Conservation (phyloP, 805 yeast species). For the Starmerella powellii region DNA sequence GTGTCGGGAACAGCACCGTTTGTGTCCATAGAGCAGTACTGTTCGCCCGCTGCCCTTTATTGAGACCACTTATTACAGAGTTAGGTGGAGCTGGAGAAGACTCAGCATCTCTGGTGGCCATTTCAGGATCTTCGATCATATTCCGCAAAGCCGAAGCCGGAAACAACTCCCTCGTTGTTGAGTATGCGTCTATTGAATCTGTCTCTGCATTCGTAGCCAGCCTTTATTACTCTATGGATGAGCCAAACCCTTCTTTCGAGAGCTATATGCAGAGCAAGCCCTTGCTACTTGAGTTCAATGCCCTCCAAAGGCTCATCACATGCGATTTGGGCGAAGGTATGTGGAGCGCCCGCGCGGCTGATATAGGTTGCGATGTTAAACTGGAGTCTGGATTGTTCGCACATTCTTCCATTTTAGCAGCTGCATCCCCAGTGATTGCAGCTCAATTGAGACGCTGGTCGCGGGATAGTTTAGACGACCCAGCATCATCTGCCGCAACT, state of each 20-base stretch:
- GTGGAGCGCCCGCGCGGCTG: constrained; percentile 10
- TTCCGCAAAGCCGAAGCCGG: background rate
- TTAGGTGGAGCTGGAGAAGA: no score
- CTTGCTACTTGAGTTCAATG: constrained; percentile 13
- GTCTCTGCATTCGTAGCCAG: constrained; percentile 13
- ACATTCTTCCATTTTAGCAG: constrained; percentile 6
- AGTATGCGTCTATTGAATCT: constrained; percentile 4
- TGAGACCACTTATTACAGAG: constrained; percentile 5
- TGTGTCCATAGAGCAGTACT: constrained; percentile 15
- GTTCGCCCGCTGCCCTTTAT: constrained; percentile 19
- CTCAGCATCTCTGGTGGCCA: constrained; percentile 4
- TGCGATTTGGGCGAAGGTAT: constrained; percentile 15
- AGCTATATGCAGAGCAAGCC: background rate
- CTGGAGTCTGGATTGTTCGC: background rate
- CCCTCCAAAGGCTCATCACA: constrained; percentile 14
- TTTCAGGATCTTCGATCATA: constrained; percentile 14
- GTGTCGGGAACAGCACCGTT: background rate
- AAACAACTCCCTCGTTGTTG: background rate
- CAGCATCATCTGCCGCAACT: background rate
- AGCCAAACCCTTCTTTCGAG: background rate
- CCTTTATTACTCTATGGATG: constrained; percentile 1
- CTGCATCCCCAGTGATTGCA: constrained; percentile 16
- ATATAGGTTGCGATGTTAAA: constrained; percentile 15
- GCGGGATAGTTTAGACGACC: background rate
- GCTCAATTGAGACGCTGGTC: constrained; percentile 17